Percentiles rank a stretch among this genome's conserved stretches.
These are phyloP conservation scores for Aspergillus pseudonomiae DNA, from an alignment of 2,329 filamentous ascomycete species.

Conservation along the genomic window DNA sequence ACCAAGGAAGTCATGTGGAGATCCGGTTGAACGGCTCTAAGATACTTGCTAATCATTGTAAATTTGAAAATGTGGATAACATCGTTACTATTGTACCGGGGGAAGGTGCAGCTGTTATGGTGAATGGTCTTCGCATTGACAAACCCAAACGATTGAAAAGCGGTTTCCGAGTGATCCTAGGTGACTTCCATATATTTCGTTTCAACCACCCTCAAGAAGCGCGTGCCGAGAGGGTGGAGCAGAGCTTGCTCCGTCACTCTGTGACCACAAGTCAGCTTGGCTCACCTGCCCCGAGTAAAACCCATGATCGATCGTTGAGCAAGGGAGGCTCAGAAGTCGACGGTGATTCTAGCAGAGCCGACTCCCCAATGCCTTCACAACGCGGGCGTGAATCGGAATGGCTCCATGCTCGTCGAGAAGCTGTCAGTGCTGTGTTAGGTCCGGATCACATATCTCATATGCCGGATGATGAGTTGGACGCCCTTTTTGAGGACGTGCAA, in stretches of 20 bases:
- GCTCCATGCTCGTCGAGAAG: conserved; percentile 90
- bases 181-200: conserved; percentile 97
- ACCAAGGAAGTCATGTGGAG: conserved; percentile 79
- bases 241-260: conserved; percentile 85
- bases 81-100: conserved; percentile 87
- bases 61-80: conserved; percentile 90
- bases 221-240: conserved; percentile 84
- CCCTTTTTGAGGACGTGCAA: conserved; percentile 91
- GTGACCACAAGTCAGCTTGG: conserved; percentile 66
- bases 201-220: conserved; percentile 99
- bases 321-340: conserved; percentile 77
- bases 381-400: conserved; percentile 83
- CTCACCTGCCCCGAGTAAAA: conserved; percentile 63
- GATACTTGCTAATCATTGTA: conserved; percentile 90
- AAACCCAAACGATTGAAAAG: conserved; percentile 85
- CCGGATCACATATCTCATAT: conserved; percentile 86
- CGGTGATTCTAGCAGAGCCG: conserved; percentile 70
- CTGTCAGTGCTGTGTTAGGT: conserved; percentile 86
- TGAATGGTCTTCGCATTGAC: conserved; percentile 88
- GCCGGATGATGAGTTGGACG: conserved; percentile 91
- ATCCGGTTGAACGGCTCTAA: conserved; percentile 92
- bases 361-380: conserved; percentile 73
- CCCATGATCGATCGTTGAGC: conserved; percentile 80
- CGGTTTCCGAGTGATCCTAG: conserved; percentile 91
- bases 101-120: conserved; percentile 96